Base-by-base conservation (phyloP, 108 stramenopile species). In the Epipyxis sp. region DNA sequence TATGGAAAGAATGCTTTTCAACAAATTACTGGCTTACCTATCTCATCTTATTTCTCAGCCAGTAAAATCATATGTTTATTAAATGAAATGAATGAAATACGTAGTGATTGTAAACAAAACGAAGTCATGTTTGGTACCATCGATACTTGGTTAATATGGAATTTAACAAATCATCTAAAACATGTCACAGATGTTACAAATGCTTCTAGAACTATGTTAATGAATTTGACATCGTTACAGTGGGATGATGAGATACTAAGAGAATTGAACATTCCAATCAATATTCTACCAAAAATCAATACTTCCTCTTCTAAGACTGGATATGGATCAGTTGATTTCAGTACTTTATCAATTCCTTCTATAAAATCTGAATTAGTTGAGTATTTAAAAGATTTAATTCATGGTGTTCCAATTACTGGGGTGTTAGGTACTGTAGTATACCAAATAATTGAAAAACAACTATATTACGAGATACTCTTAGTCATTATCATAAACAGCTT, bases 131-230 rank as follows among this genome's bases (percentile, higher is more conserved):
- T 97, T 82, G 98, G 98, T 20, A 99, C 96, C 40, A 88, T 99
- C 45, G 98, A 99, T 86, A 87, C 91, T 1, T 99, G 95, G 95
- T 79, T 99, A 41, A 25, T 93, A 40, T 96, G 93, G 78, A 91
- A 94, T 77, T 82, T 96, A 29, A 92, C 92, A 27, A 90, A 90
- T 0, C 45, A 20, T 30, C 45, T 43, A n/a, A 41, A 50, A 42
- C 95, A 94, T 82, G 78, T 90, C 59, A 97, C 98, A 1, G 96
- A 97, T 83, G 95, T 94, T 0, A 88, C 91, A 67, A 99, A 99
- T 83, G 98, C 95, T n/a, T 86, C 86, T 67, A 89, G 98, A 29
- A 97, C 95, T 84, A 80, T 97, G 43, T 93, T 97, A 67, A 89
- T 95, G 91, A 87, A 96, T 79, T 68, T 99, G 42, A 59, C 87